Base-by-base conservation (phyloP, 208 protist species). In the Trypanosoma cruzi region DNA sequence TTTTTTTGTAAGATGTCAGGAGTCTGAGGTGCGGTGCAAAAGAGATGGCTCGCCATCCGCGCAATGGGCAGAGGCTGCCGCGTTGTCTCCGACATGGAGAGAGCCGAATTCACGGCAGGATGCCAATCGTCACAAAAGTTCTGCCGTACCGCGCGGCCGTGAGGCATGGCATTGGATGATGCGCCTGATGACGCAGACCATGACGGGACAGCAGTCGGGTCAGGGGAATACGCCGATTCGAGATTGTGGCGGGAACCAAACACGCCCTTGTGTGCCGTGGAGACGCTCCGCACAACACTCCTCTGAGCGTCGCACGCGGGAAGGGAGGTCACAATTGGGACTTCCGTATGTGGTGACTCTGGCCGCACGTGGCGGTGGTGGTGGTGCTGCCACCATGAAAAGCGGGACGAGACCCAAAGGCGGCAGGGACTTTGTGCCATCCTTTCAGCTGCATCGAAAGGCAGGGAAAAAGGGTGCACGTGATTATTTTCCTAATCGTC, bases 1-100 rank as follows among this genome's bases (percentile, higher is more conserved):
- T 64, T 82, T 92, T 56, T 96, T 96, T 58, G 57, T 78, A 2
- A 40, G 55, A 14, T 73, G 50, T 48, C 16, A 52, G 18, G 34
- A 48, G 16, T 31, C 36, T 4, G 50, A 49, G 24, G 7, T 56
- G 36, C 14, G 22, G 49, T 13, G 7, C 4, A 22, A 20, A 0
- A 26, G 26, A 20, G 22, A 26, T 26, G 18, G 11, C 0, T 44
- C 18, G 4, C 14, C 8, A 28, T 2, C 37, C 2, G 31, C 0
- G 3, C 6, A 16, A 18, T 29, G 10, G 5, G 16, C 4, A 37
- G 61, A 28, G 42, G 16, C 26, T 16, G 0, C 48, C 16, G 10
- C 49, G 18, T 26, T 55, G 28, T 16, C 29, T 28, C 48, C 48
- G 22, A 1, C 22, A 6, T 11, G 6, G 0, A 11, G 48, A 8